Base-by-base conservation (phyloP, 306 rosid genomes). In the Cicer chorassanicum region DNA sequence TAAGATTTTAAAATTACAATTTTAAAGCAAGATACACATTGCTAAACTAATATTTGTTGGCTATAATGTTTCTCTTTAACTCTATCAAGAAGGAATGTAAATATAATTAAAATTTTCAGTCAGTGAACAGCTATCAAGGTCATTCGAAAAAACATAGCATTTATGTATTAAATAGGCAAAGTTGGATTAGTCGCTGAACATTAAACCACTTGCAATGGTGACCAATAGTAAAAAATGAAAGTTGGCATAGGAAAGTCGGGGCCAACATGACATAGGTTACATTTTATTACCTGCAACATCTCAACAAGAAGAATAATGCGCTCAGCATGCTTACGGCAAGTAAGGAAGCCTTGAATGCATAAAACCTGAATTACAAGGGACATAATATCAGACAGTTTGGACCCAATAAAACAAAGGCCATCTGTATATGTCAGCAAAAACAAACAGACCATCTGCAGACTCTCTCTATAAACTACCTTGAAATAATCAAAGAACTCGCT, bases 301-400 rank as follows among this genome's bases (percentile, higher is more conserved):
- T 93, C 98, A 72, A 93, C 98, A 44, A 93, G 97, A 80, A 93
- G 97, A 84, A 93, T 91, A 79, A 93, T 77, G 34, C 98, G 93
- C 78, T 93, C 98, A 5, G 97, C 98, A 80, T 93, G 98, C 84
- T 93, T 93, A 57, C 93, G 98, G 84, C 98, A 93, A 57, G 97
- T 93, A 80, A 93, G 98, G 85, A 93, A 93, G 77, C 98, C 98
- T 88, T 93, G 98, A 86, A 93, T 93, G 90, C 98, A 91, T 73
- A 93, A 86, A 88, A 93, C 98, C 98, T 93, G 82, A 56, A 80
- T 75, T 54, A 62, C 57, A 59, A 63, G 50, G 60, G 64, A 69
- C 70, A 72, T 63, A 54, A n/a, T 36, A 65, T 34, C 44, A 18
- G 79, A 74, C 54, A 82, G 72, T 64, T 78, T 78, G 75, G 69